These are phyloP conservation scores for Rhodotorula mucilaginosa DNA, from an alignment of 1,284 basidiomycete genomes.

Conservation along the genomic window DNA sequence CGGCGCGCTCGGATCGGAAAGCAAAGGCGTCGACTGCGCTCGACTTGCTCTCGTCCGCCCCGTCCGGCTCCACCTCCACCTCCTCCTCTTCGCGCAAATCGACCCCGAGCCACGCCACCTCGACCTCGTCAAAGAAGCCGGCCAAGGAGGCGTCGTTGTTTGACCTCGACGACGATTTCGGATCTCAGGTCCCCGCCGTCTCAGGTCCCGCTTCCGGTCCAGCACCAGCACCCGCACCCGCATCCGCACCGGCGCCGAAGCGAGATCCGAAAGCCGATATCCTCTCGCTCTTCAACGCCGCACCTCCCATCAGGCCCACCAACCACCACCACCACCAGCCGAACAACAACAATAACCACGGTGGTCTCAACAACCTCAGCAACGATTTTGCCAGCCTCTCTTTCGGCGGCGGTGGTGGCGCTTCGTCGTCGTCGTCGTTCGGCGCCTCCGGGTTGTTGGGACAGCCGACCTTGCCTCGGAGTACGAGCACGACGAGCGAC, in stretches of 20 bases:
- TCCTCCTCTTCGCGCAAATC: constrained; percentile 12
- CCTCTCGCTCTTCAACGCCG: constrained; percentile 72
- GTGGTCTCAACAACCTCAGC: constrained; percentile 4
- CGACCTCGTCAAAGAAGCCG: constrained; percentile 42
- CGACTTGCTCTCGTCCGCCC: constrained; percentile 1
- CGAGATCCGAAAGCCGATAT: constrained; percentile 83
- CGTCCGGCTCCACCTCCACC: background rate
- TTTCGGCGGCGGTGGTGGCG: background rate
- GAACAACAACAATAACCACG: constrained; percentile 18
- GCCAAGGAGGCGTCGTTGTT: constrained; percentile 58
- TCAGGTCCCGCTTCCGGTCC: constrained; percentile 44
- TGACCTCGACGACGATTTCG: constrained; percentile 79
- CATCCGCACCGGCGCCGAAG: constrained; percentile 49
- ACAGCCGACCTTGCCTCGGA: constrained; percentile 8
- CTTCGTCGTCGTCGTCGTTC: background rate
- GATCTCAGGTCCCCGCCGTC: constrained; percentile 51
- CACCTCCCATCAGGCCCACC: constrained; percentile 41
- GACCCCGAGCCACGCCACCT: constrained; percentile 9
- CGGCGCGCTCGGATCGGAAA: background rate
- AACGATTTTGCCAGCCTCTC: constrained; percentile 1
- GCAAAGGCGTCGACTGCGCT: background rate
- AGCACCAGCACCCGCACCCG: constrained; percentile 40
- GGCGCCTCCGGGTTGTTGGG: background rate
- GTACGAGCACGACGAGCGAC: constrained; percentile 1
- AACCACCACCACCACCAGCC: constrained; percentile 3